Conservation (phyloP, 1,139 yeast genomes). For the Pichia sp. region DNA sequence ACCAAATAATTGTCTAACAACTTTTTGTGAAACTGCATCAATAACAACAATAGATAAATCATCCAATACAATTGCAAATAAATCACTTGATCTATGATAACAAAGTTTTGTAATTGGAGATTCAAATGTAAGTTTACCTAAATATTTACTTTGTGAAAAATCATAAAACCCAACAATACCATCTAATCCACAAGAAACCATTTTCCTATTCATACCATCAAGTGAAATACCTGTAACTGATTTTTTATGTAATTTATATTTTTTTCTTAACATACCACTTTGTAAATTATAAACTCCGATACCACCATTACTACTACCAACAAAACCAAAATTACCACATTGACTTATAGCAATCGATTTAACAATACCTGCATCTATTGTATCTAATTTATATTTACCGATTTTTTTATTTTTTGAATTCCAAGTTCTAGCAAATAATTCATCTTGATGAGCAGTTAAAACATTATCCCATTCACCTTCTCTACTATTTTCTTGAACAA, state of each 20-base stretch:
- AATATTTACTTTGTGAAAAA: conserved; percentile 62
- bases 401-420: conserved; percentile 74
- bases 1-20: conserved; percentile 85
- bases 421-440: conserved; percentile 87
- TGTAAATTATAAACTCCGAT: conserved; percentile 86
- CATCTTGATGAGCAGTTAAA: conserved; percentile 85
- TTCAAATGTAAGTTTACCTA: conserved; percentile 63
- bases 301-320: conserved; percentile 90
- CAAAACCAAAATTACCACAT: conserved; percentile 92
- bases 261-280: conserved; percentile 71
- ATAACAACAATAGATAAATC: conserved; percentile 78
- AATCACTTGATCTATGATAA: conserved; percentile 75
- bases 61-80: conserved; percentile 80
- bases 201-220: conserved; percentile 81
- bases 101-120: conserved; percentile 75
- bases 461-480: conserved; percentile 94
- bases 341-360: conserved; percentile 75
- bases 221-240: conserved; percentile 85
- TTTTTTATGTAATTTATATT: conserved; percentile 59
- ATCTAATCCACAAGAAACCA: conserved; percentile 85
- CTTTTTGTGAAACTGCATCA: conserved; percentile 72
- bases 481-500: conserved; percentile 72
- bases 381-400: conserved; percentile 63
- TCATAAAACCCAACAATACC: conserved; percentile 86
- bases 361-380: conserved; percentile 78